Evolutionary conservation across 2,329 filamentous ascomycete species (phyloP).

Genomic region (Pseudocercospora vitis): DNA sequence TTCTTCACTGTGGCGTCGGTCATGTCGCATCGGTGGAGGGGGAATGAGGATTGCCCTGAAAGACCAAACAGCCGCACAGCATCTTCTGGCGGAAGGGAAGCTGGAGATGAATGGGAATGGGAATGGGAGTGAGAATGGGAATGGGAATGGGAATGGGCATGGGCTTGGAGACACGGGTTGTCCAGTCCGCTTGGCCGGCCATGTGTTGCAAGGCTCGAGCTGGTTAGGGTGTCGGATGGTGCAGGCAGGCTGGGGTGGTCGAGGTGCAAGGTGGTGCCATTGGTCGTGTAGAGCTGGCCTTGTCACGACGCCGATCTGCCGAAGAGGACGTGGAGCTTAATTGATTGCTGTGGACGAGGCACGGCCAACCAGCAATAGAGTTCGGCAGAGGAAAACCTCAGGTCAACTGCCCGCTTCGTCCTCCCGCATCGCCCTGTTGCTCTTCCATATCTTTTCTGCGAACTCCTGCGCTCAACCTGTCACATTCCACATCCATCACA

Average conservation of each 20-base stretch:
- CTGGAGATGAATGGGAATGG: too few relatives aligned
- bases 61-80: not conserved
- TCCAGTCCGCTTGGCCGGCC: not conserved
- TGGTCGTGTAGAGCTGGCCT: not conserved
- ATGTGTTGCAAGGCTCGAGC: constrained; percentile 1
- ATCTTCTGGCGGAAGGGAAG: too few relatives aligned
- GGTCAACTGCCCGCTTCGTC: not conserved
- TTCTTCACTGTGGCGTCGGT: constrained; percentile 8
- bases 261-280: not conserved
- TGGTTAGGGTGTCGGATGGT: too few relatives aligned
- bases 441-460: too few relatives aligned
- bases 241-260: not conserved
- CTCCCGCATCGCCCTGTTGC: not conserved
- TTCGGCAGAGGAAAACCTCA: not conserved
- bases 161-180: not conserved
- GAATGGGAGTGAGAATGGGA: not conserved
- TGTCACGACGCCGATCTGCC: not conserved
- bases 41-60: not conserved
- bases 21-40: not conserved
- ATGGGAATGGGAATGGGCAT: not conserved
- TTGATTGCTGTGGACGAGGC: not conserved
- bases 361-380: not conserved
- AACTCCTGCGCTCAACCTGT: not conserved
- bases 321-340: not conserved
- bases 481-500: constrained; percentile 7